These are phyloP conservation scores for Chamaenerion angustifolium DNA, from an alignment of 345 rosid genomes.

Conservation along the genomic window DNA sequence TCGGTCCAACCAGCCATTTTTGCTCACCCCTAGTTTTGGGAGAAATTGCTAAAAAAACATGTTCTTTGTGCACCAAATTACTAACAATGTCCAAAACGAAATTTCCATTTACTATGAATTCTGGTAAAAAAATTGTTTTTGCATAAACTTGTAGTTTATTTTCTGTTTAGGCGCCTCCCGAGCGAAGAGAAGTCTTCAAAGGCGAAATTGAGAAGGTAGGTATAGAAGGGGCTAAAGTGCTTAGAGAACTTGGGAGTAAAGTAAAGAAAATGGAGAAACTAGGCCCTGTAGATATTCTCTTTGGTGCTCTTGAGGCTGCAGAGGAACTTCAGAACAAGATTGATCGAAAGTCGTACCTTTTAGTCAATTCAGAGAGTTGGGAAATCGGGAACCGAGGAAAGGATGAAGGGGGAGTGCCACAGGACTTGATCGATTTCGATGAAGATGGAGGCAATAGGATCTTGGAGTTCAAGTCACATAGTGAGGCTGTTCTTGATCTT, in stretches of 20 bases:
- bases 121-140: too few relatives aligned
- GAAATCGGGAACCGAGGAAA: slow-evolving; percentile 55
- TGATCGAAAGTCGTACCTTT: slow-evolving; percentile 72
- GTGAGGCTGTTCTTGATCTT: slow-evolving; percentile 67
- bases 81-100: too few relatives aligned
- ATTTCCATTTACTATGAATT: too few relatives aligned
- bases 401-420: slow-evolving; percentile 22
- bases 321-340: slow-evolving; percentile 64
- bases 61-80: too few relatives aligned
- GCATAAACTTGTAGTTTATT: too few relatives aligned
- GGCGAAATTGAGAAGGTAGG: slow-evolving; percentile 61
- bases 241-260: slow-evolving; percentile 64
- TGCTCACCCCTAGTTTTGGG: too few relatives aligned
- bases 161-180: slow-evolving; percentile 58
- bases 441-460: slow-evolving; percentile 26
- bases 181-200: slow-evolving; percentile 53
- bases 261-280: slow-evolving; percentile 79
- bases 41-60: too few relatives aligned
- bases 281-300: slow-evolving; percentile 47
- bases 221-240: slow-evolving; percentile 51
- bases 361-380: slow-evolving; percentile 80
- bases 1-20: too few relatives aligned
- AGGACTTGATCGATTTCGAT: slow-evolving; percentile 36
- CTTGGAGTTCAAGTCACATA: slow-evolving; percentile 43
- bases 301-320: slow-evolving; percentile 55